A percentile compares a stretch with the other conserved stretches of the same genome.
These are phyloP conservation scores for Melampsora abietis-canadensis DNA, from an alignment of 1,284 basidiomycete genomes.

Conservation along the genomic window DNA sequence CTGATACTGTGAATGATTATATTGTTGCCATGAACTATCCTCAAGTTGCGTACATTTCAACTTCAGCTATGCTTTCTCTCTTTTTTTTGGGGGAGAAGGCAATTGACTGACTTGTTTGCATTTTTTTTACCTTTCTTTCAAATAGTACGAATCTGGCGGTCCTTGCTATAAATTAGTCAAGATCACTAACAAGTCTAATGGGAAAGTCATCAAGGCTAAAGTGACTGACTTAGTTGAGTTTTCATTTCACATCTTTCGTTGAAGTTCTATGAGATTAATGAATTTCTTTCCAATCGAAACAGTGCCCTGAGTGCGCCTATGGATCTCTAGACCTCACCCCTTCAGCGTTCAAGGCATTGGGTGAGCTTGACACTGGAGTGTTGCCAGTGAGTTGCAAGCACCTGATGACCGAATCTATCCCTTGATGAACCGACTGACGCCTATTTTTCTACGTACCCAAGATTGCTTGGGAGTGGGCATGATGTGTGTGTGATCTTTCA, in stretches of 20 bases:
- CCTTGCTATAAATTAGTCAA: slow-evolving; percentile 28
- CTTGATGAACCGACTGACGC: not conserved
- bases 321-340: slow-evolving; percentile 40
- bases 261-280: not conserved
- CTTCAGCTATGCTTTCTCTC: too few relatives aligned
- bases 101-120: too few relatives aligned
- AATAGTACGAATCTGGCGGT: slow-evolving; percentile 18
- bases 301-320: slow-evolving; percentile 36
- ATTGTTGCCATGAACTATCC: slow-evolving; percentile 40
- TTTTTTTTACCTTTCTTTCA: not conserved
- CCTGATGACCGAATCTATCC: not conserved
- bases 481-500: not conserved
- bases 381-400: slow-evolving; percentile 14
- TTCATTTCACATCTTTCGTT: not conserved
- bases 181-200: slow-evolving; percentile 34
- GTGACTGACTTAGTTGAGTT: slow-evolving; percentile 34
- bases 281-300: not conserved
- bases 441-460: not conserved
- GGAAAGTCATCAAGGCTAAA: slow-evolving; percentile 28
- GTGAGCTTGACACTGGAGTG: slow-evolving; percentile 37
- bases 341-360: slow-evolving; percentile 25
- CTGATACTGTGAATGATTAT: slow-evolving; percentile 20
- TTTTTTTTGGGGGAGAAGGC: too few relatives aligned
- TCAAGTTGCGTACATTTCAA: slow-evolving; percentile 10
- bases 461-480: not conserved